Evolutionary conservation across 75 land plant genomes (phyloP).

Genomic region (Sequoiadendron giganteum): DNA sequence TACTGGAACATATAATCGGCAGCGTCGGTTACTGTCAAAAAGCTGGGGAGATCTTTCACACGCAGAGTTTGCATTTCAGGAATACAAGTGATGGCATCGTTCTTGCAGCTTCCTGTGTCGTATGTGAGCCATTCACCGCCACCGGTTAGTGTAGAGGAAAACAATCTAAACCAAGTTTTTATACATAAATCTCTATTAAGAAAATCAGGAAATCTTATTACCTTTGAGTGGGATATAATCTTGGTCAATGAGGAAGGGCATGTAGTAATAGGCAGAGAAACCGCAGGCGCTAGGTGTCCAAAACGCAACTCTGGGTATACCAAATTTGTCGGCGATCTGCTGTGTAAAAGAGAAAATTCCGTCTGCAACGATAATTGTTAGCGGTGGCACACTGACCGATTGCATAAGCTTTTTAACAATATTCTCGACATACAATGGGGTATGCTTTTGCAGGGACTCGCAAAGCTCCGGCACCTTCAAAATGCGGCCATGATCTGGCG

Average conservation of each 20-base stretch:
- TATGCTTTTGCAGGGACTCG: too few species aligned
- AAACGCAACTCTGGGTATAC: too few species aligned
- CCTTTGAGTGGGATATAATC: constrained; percentile 20
- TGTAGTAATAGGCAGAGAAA: background rate
- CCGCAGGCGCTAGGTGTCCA: constrained; percentile 13
- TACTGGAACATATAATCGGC: too few species aligned
- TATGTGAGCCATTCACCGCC: background rate
- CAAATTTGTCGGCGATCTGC: too few species aligned
- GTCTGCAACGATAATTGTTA: constrained; percentile 1
- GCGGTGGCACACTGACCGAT: constrained; percentile 1
- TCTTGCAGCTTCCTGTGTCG: background rate
- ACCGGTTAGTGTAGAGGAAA: too few species aligned
- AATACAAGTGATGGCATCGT: background rate
- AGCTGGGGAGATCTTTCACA: too few species aligned
- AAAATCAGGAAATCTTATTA: background rate
- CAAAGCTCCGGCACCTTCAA: too few species aligned
- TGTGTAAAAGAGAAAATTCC: too few species aligned
- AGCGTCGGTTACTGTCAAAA: too few species aligned
- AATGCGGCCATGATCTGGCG: too few species aligned
- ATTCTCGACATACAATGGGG: too few species aligned
- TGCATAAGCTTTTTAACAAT: background rate
- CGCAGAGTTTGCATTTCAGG: background rate
- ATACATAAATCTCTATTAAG: background rate
- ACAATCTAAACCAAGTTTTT: background rate
- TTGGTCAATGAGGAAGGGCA: too few species aligned